Conservation (phyloP, 495 filamentous ascomycete genomes). For the Penicillium manginii region DNA sequence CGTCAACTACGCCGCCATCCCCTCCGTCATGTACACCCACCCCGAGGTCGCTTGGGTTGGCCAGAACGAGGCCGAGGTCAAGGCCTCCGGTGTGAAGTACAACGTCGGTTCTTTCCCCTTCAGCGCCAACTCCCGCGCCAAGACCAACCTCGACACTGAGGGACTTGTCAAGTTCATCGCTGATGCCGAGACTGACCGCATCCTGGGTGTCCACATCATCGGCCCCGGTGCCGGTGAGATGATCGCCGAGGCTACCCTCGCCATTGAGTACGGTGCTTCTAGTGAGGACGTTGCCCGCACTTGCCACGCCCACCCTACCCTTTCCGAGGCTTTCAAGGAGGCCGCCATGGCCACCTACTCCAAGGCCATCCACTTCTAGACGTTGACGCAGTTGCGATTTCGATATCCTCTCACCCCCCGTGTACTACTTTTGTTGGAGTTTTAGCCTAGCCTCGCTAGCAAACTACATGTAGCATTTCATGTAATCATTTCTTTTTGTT, state of each 20-base stretch:
- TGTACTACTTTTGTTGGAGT: conserved; percentile 40
- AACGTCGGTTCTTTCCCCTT: conserved; percentile 93
- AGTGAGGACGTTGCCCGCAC: conserved; percentile 95
- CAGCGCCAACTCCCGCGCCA: conserved; percentile 94
- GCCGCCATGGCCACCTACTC: conserved; percentile 97
- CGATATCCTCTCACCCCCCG: conserved; percentile 31
- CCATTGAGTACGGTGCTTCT: conserved; percentile 94
- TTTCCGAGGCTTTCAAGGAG: conserved; percentile 98
- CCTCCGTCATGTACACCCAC: conserved; percentile 98
- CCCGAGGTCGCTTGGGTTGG: conserved; percentile 99
- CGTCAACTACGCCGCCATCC: conserved; percentile 98
- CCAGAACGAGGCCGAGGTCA: conserved; percentile 95
- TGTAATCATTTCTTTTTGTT: conserved; percentile 41
- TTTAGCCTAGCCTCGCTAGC: conserved; percentile 49
- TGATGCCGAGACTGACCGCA: conserved; percentile 94
- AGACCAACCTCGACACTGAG: conserved; percentile 97
- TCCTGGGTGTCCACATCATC: conserved; percentile 95
- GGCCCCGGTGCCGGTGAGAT: conserved; percentile 97
- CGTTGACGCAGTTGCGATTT: conserved; percentile 20
- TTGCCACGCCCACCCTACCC: conserved; percentile 95
- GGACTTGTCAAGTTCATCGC: conserved; percentile 97
- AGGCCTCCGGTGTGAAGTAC: conserved; percentile 87
- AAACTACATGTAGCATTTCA: conserved; percentile 52
- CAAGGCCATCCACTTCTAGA: conserved; percentile 95
- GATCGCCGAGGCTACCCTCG: conserved; percentile 96